phyloP scores from a whole-genome alignment of 2,329 filamentous ascomycete species.

The Phoma sp. region DNA sequence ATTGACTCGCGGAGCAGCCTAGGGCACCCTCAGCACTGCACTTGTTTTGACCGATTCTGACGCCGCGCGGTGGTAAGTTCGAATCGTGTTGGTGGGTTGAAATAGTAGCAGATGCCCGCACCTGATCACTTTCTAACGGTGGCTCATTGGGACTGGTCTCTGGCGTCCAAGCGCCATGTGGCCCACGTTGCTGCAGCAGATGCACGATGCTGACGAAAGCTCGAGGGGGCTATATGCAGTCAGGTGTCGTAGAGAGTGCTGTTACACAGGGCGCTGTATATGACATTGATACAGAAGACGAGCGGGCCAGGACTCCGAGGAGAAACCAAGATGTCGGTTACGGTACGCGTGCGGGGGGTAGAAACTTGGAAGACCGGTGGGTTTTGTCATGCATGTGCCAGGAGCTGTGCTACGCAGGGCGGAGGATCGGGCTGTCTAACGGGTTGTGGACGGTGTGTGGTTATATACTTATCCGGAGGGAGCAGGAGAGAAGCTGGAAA shows the following conservation, averaged over 20 bases:
- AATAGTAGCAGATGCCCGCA: neutral
- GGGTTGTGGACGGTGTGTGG: too few species aligned
- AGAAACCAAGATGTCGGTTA: neutral
- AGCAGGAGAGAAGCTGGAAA: neutral
- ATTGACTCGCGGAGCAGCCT: slow-evolving; percentile 7
- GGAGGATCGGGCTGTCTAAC: too few species aligned
- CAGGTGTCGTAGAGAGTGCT: neutral
- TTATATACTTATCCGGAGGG: too few species aligned
- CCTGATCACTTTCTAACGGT: neutral
- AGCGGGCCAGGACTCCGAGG: neutral
- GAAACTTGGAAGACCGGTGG: too few species aligned
- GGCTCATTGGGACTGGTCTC: neutral
- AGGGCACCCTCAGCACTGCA: too few species aligned
- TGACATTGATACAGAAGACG: neutral
- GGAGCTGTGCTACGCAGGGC: too few species aligned
- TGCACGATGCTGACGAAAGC: neutral
- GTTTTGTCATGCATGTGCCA: too few species aligned
- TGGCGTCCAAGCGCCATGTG: neutral
- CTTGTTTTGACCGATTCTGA: too few species aligned
- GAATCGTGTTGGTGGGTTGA: neutral
- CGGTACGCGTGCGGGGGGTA: neutral
- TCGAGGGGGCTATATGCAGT: neutral
- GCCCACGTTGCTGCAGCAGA: neutral
- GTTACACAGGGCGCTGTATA: neutral
- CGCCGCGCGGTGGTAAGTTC: too few species aligned